Conservation (phyloP, 1,284 basidiomycete species). For the Malassezia psittaci region DNA sequence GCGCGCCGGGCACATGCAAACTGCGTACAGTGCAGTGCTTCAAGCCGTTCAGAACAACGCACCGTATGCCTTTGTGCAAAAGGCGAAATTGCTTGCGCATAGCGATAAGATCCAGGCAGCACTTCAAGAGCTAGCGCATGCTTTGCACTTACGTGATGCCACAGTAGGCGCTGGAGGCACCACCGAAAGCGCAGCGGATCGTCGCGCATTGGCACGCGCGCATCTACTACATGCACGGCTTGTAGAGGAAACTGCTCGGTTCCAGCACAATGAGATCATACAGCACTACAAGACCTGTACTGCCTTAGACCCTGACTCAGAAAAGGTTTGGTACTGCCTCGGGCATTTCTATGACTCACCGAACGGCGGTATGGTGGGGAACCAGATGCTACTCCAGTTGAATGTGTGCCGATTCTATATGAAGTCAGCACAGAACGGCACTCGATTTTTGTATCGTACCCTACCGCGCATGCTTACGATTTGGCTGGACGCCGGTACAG, state of each 20-base stretch:
- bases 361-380: slow-evolving; percentile 51
- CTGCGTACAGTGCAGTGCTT: slow-evolving; percentile 87
- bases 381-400: slow-evolving; percentile 37
- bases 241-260: slow-evolving; percentile 79
- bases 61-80: slow-evolving; percentile 77
- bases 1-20: slow-evolving; percentile 89
- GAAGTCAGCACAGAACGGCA: slow-evolving; percentile 68
- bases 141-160: slow-evolving; percentile 51
- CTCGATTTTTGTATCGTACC: slow-evolving; percentile 94
- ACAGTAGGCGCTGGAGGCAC: slow-evolving; percentile 15
- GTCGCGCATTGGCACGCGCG: slow-evolving; percentile 54
- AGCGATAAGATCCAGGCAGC: slow-evolving; percentile 76
- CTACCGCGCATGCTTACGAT: slow-evolving; percentile 86
- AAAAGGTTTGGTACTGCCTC: slow-evolving; percentile 49
- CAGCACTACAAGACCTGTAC: slow-evolving; percentile 46
- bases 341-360: slow-evolving; percentile 32
- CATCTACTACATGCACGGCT: slow-evolving; percentile 79
- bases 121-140: slow-evolving; percentile 75
- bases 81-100: slow-evolving; percentile 72
- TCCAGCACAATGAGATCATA: slow-evolving; percentile 59
- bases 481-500: slow-evolving; percentile 86
- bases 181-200: slow-evolving; percentile 15
- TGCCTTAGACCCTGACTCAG: slow-evolving; percentile 53
- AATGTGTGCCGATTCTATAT: slow-evolving; percentile 62
- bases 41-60: slow-evolving; percentile 72